phyloP scores from a whole-genome alignment of 1,139 yeast species.

The Taphrina betulina region DNA sequence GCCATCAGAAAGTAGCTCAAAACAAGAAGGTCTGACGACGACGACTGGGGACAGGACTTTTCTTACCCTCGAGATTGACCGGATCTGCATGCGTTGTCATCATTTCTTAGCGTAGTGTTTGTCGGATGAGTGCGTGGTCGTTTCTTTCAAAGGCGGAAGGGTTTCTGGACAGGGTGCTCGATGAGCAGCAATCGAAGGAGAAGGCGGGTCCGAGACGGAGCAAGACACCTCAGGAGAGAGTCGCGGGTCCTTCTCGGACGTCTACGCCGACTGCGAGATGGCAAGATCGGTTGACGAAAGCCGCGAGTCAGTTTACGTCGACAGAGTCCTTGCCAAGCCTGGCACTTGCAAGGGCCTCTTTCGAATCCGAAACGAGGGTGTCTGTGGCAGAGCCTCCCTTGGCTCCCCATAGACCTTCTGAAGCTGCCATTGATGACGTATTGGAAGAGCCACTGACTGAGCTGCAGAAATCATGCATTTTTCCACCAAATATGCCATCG shows the following conservation, averaged over 20 bases:
- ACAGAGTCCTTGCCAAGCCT: constrained; percentile 2
- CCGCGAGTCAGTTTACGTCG: constrained; percentile 18
- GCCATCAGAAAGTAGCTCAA: too few species aligned
- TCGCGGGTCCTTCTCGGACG: not conserved
- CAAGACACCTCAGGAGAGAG: not conserved
- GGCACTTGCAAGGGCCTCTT: not conserved
- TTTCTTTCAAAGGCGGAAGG: constrained; percentile 29
- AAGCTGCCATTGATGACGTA: not conserved
- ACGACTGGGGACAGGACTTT: too few species aligned
- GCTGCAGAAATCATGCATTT: constrained; percentile 13
- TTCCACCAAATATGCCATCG: constrained; percentile 24
- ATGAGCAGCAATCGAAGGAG: constrained; percentile 11
- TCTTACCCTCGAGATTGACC: too few species aligned
- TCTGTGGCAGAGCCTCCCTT: too few species aligned
- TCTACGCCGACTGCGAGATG: constrained; percentile 8
- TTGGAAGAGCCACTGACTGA: constrained; percentile 4
- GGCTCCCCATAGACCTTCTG: too few species aligned
- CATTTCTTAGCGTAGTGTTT: too few species aligned
- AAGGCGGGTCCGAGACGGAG: not conserved
- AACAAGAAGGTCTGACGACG: too few species aligned
- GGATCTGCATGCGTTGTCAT: too few species aligned
- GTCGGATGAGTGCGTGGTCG: constrained; percentile 20
- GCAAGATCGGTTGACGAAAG: constrained; percentile 22
- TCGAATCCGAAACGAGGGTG: not conserved
- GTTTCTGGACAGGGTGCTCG: constrained; percentile 26